Evolutionary conservation across 768 basidiomycete genomes (phyloP).

Genomic region (Tulasnella sp.): DNA sequence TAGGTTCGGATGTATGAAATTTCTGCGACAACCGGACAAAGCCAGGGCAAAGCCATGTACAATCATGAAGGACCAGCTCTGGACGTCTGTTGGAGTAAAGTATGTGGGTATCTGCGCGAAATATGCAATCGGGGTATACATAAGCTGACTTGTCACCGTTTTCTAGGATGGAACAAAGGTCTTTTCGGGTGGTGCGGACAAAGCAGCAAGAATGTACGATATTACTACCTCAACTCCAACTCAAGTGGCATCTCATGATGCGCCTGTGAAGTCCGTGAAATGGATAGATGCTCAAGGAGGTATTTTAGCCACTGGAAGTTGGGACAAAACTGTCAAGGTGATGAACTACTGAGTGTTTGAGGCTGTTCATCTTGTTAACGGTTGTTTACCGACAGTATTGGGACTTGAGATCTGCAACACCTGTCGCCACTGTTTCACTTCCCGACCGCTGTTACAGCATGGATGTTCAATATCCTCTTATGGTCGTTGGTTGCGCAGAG

Average conservation of each 20-base stretch:
- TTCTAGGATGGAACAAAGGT: constrained; percentile 28
- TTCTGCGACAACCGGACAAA: constrained; percentile 4
- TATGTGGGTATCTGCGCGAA: constrained; percentile 21
- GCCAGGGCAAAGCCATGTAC: constrained; percentile 26
- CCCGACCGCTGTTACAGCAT: constrained; percentile 27
- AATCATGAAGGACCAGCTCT: constrained; percentile 32
- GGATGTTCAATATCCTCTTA: constrained; percentile 16
- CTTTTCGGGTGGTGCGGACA: constrained; percentile 32
- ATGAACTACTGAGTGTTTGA: constrained; percentile 1
- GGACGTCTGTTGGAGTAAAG: constrained; percentile 29
- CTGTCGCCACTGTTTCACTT: constrained; percentile 25
- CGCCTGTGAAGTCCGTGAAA: constrained; percentile 24
- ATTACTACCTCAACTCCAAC: constrained; percentile 24
- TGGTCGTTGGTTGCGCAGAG: constrained; percentile 30
- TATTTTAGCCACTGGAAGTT: constrained; percentile 30
- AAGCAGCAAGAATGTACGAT: constrained; percentile 30
- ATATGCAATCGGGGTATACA: no score
- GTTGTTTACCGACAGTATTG: constrained; percentile 25
- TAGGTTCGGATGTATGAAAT: constrained; percentile 16
- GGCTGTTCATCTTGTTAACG: not conserved
- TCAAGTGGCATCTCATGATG: constrained; percentile 28
- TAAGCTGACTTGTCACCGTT: not conserved
- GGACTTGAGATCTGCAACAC: constrained; percentile 27
- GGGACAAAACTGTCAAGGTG: constrained; percentile 34
- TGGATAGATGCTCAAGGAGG: constrained; percentile 15